A percentile compares a stretch with the other conserved stretches of the same genome.
Conservation (phyloP, 441 rosid species). For the Omphalea diandra region DNA sequence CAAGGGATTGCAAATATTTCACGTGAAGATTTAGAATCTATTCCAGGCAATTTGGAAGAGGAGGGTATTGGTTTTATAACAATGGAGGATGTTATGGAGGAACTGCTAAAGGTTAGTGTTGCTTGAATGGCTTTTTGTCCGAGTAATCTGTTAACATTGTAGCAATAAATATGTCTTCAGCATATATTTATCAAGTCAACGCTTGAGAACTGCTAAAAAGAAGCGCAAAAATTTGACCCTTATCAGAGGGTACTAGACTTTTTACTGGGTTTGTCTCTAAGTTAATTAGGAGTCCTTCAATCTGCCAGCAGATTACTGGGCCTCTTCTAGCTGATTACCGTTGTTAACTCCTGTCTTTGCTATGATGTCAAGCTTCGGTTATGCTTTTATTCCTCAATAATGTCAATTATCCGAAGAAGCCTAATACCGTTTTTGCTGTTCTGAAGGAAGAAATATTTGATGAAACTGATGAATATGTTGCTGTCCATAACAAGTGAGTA, state of each 20-base stretch:
- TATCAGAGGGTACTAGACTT: too few species aligned
- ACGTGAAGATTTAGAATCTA: not conserved
- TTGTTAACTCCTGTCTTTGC: not conserved
- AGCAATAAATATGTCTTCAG: not conserved
- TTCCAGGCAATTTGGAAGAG: conserved; percentile 9
- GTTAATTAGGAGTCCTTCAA: too few species aligned
- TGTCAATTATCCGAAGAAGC: not conserved
- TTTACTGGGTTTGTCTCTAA: too few species aligned
- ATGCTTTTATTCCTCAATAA: not conserved
- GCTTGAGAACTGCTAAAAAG: too few species aligned
- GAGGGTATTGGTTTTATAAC: conserved; percentile 18
- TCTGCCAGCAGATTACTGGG: not conserved
- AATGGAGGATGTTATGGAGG: conserved; percentile 25
- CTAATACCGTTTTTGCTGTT: not conserved
- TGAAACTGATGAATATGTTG: conserved; percentile 21
- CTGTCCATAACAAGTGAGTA: conserved; percentile 21
- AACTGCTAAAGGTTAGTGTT: conserved; percentile 19
- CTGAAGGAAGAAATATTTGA: conserved; percentile 17
- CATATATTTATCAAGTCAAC: too few species aligned
- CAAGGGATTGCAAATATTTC: not conserved
- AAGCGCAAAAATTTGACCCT: too few species aligned
- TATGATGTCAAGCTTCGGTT: too few species aligned
- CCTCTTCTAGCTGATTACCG: not conserved
- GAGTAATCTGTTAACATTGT: not conserved
- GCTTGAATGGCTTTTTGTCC: not conserved